phyloP scores from a whole-genome alignment of 1,284 basidiomycete genomes.

The Ceratobasidium sp. region DNA sequence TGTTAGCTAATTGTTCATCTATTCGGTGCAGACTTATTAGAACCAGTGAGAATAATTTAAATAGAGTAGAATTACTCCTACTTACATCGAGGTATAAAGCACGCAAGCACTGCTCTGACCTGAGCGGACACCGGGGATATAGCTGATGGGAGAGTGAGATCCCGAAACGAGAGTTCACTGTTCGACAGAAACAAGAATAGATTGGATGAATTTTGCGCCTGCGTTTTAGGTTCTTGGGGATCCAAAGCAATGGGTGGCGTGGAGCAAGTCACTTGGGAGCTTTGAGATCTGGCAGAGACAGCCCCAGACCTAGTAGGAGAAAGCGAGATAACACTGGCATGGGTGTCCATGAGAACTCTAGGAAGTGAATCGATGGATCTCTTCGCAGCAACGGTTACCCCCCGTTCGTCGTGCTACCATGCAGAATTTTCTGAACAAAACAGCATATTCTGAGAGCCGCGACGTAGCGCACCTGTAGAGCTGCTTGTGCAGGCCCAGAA shows the following conservation, averaged over 20 bases:
- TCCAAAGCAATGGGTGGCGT: not conserved
- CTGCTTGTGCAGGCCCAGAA: too few species aligned
- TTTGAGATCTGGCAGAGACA: too few species aligned
- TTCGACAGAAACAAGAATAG: not conserved
- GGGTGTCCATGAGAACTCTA: too few species aligned
- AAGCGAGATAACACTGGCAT: too few species aligned
- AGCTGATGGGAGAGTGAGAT: not conserved
- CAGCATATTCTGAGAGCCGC: too few species aligned
- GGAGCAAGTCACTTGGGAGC: too few species aligned
- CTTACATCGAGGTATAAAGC: constrained; percentile 11
- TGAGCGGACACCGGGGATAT: not conserved
- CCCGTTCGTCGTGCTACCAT: too few species aligned
- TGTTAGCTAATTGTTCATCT: not conserved
- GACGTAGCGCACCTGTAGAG: too few species aligned
- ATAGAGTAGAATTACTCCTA: not conserved
- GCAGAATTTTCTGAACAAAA: too few species aligned
- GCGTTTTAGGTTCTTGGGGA: not conserved
- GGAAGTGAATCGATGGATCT: too few species aligned
- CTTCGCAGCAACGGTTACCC: too few species aligned
- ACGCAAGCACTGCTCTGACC: not conserved
- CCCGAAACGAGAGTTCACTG: not conserved
- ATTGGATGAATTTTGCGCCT: not conserved
- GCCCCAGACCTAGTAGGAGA: too few species aligned
- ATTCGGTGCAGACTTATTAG: not conserved
- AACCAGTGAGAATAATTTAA: not conserved